Conservation (phyloP, 345 rosid species). For the Alliaria petiolata region DNA sequence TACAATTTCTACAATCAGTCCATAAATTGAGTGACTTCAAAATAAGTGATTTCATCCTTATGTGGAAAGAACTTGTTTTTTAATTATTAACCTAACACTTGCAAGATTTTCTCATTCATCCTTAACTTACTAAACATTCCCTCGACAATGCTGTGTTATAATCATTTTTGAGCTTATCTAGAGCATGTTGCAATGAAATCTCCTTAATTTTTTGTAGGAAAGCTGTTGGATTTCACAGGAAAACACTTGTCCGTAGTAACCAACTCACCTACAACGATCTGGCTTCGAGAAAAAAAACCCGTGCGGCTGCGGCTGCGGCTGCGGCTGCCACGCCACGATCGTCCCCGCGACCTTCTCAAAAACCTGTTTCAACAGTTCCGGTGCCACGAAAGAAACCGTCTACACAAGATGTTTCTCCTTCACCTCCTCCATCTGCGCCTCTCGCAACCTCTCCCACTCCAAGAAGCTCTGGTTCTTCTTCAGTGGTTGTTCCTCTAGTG, state of each 20-base stretch:
- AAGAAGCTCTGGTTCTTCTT: neutral
- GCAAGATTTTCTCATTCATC: too few relatives aligned
- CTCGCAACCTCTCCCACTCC: neutral
- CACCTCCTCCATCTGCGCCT: conserved; percentile 9
- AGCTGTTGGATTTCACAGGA: conserved; percentile 36
- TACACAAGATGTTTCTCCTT: conserved; percentile 10
- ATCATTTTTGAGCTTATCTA: neutral
- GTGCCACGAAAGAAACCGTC: conserved; percentile 7
- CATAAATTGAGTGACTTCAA: too few relatives aligned
- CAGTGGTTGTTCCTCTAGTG: conserved; percentile 21
- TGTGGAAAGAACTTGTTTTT: too few relatives aligned
- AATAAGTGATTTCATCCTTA: too few relatives aligned
- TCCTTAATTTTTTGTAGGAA: conserved; percentile 30
- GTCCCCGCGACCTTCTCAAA: conserved; percentile 7
- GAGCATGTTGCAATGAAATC: neutral
- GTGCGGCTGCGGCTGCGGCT: conserved; percentile 10
- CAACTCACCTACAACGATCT: neutral
- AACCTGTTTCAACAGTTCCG: neutral
- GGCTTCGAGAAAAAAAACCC: neutral
- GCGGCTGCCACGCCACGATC: conserved; percentile 13
- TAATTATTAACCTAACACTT: too few relatives aligned
- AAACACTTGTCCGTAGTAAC: conserved; percentile 18
- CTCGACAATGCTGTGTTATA: too few relatives aligned
- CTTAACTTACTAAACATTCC: neutral
- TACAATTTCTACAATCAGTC: too few relatives aligned